A percentile compares a stretch with the other conserved stretches of the same genome.
Evolutionary conservation across 768 basidiomycete genomes (phyloP).

Genomic region (Lactifluus pinguis): DNA sequence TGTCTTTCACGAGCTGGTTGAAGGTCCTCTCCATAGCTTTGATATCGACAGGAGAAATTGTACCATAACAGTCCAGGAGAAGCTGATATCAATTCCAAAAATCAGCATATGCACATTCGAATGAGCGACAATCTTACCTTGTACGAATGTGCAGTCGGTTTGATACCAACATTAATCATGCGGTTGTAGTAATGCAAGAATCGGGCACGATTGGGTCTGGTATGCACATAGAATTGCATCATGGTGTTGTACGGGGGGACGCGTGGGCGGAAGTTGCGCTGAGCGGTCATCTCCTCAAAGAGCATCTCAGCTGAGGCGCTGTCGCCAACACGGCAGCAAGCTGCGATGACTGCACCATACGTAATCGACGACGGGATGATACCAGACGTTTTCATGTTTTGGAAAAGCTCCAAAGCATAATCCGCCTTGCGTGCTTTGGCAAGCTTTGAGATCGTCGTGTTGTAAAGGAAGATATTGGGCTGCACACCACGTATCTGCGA

Average conservation of each 20-base stretch:
- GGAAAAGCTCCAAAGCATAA: conserved; percentile 78
- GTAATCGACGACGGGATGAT: conserved; percentile 77
- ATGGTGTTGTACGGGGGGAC: conserved; percentile 97
- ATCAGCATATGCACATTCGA: conserved; percentile 7
- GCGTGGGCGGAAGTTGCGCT: conserved; percentile 71
- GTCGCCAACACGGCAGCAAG: conserved; percentile 91
- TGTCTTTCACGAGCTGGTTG: conserved; percentile 41
- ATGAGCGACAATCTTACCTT: conserved; percentile 46
- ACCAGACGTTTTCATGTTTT: conserved; percentile 64
- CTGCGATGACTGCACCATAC: conserved; percentile 89
- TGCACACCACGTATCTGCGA: conserved; percentile 54
- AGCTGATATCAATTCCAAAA: conserved; percentile 37
- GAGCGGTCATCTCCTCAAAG: conserved; percentile 75
- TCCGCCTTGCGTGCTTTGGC: conserved; percentile 93
- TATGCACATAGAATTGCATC: conserved; percentile 93
- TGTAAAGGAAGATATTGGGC: conserved; percentile 87
- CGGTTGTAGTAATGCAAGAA: conserved; percentile 69
- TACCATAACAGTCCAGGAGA: conserved; percentile 81
- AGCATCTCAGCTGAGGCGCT: conserved; percentile 67
- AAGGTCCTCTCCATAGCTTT: conserved; percentile 65
- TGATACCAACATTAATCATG: conserved; percentile 49
- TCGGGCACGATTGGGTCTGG: conserved; percentile 75
- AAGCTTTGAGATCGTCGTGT: conserved; percentile 94
- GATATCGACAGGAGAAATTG: conserved; percentile 75
- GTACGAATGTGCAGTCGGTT: conserved; percentile 87